phyloP scores from a whole-genome alignment of 2,329 filamentous ascomycete species.

The Fusarium hostae region DNA sequence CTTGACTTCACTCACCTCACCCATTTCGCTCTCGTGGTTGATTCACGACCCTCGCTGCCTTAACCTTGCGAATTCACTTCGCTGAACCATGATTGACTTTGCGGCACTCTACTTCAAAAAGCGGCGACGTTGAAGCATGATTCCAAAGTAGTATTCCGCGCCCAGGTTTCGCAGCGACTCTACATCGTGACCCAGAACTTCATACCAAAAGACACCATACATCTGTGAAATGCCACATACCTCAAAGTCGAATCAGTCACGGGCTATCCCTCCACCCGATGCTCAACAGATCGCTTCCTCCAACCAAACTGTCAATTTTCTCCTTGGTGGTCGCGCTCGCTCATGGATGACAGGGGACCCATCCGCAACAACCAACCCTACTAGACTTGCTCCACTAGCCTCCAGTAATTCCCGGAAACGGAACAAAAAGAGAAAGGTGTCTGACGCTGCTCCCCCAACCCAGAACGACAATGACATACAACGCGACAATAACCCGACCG shows the following conservation, averaged over 20 bases:
- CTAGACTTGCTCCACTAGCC: slow-evolving; percentile 15
- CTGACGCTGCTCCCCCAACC: slow-evolving; percentile 10
- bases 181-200: slow-evolving; percentile 11
- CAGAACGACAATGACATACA: slow-evolving; percentile 25
- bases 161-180: background rate
- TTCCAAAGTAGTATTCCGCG: slow-evolving; percentile 24
- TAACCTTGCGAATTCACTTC: slow-evolving; percentile 4
- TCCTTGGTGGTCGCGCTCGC: slow-evolving; percentile 51
- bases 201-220: slow-evolving; percentile 6
- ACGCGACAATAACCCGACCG: slow-evolving; percentile 8
- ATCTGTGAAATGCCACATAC: slow-evolving; percentile 43
- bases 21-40: background rate
- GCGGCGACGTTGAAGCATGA: slow-evolving; percentile 43
- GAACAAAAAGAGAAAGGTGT: slow-evolving; percentile 23
- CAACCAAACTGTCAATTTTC: slow-evolving; percentile 55
- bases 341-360: slow-evolving; percentile 44
- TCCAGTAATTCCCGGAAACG: slow-evolving; percentile 38
- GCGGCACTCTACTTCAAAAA: slow-evolving; percentile 38
- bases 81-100: slow-evolving; percentile 38
- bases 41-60: slow-evolving; percentile 5
- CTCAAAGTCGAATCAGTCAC: slow-evolving; percentile 24
- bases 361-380: slow-evolving; percentile 15
- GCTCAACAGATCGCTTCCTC: slow-evolving; percentile 50
- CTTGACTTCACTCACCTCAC: background rate
- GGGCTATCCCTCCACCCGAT: slow-evolving; percentile 28